Evolutionary conservation across 2,329 filamentous ascomycete species (phyloP), one percentile per base, ranked within the genome.

Genomic region (Nannizziopsis arthrosporioides): DNA sequence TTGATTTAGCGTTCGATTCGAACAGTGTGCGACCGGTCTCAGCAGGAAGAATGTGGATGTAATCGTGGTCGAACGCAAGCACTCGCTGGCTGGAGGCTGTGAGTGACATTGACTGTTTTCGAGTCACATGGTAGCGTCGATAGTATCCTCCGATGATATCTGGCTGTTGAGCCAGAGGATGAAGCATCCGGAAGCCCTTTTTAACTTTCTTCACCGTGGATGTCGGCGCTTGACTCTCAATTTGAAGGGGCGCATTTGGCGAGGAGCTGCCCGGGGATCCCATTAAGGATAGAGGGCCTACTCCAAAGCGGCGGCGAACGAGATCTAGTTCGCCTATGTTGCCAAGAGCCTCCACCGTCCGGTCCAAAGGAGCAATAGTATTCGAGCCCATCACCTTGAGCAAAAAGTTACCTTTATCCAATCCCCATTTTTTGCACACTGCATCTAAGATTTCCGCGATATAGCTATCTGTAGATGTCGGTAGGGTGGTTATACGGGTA

Each of bases 391-490:
- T 73, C 7, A 82, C 77, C 63, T 80, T 80, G 49, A 82, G 70
- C 17, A 81, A 68, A 55, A 78, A 79, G 15, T 79, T 72, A 1
- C 73, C 78, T 60, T 80, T 81, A 59, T 82, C 79, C n/a, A 82
- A 66, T 2, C 75, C 73, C 58, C 81, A 74, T 53, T 76, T 71
- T 50, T 77, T 75, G 63, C 79, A 82, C 1, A 78, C 75, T 36
- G 73, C 72, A 54, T 81, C 78, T 52, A 82, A 73, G 42, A 82
- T 72, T 59, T 82, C 79, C n/a, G 78, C 79, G 50, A 82, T 77
- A 57, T 82, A 82, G 40, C 77, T 81, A 56, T 82, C 79, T 1
- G 77, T 78, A 2, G 77, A 78, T 27, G 77, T 77, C 45, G 74
- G 73, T 44, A 80, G 65, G 2, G 72, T 73, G 48, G 73, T 73